A percentile compares a stretch with the other conserved stretches of the same genome.
Conservation (phyloP, 1,284 basidiomycete genomes). For the Apiotrichum montevideense region DNA sequence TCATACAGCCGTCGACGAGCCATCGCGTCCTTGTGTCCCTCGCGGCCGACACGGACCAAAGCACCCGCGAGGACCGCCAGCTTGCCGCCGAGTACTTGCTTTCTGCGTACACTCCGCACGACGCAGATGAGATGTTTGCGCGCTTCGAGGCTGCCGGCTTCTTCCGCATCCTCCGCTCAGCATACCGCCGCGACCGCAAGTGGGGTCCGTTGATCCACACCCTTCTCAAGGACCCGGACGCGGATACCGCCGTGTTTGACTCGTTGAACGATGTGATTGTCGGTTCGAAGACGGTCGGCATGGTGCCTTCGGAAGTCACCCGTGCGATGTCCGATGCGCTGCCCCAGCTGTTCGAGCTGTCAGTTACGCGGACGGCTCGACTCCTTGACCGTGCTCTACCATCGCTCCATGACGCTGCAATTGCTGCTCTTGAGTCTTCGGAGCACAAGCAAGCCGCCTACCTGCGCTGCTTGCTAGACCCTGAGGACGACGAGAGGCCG, state of each 20-base stretch:
- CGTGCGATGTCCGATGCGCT: constrained; percentile 56
- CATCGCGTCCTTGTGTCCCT: constrained; percentile 73
- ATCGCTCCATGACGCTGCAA: constrained; percentile 54
- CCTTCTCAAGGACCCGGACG: constrained; percentile 67
- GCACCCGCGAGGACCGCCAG: constrained; percentile 85
- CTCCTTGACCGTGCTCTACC: constrained; percentile 69
- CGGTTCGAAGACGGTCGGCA: constrained; percentile 5
- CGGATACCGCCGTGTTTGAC: constrained; percentile 58
- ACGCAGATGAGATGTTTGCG: constrained; percentile 60
- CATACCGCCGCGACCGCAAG: constrained; percentile 66
- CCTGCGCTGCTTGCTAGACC: constrained; percentile 67
- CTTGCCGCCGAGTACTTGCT: constrained; percentile 92
- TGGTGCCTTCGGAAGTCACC: constrained; percentile 50
- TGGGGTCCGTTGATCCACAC: constrained; percentile 71
- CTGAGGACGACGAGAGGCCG: constrained; percentile 46
- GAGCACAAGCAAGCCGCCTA: constrained; percentile 67
- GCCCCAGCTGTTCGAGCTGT: constrained; percentile 59
- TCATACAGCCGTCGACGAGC: constrained; percentile 61
- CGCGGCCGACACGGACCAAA: constrained; percentile 62
- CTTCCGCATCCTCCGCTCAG: constrained; percentile 76
- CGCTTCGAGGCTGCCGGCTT: constrained; percentile 81
- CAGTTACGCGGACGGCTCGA: constrained; percentile 61
- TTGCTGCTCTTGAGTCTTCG: constrained; percentile 22
- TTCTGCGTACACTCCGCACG: constrained; percentile 79
- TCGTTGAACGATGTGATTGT: constrained; percentile 58